These are phyloP conservation scores for Epichloe brachyelytri DNA, from an alignment of 2,329 filamentous ascomycete genomes.

Conservation along the genomic window DNA sequence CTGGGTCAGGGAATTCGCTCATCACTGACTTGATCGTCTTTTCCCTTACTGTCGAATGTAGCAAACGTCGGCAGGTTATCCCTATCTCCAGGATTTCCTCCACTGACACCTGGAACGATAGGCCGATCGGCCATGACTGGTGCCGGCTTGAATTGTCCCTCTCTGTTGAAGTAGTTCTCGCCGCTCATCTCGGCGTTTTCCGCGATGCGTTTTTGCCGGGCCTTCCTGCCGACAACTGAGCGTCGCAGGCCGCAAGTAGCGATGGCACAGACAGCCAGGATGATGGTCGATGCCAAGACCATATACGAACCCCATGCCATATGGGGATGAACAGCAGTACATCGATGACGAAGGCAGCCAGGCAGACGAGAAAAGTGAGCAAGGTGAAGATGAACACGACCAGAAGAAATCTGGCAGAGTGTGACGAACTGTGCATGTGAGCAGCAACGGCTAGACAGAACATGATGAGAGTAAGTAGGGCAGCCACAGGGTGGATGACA, in stretches of 20 bases:
- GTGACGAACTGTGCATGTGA: slow-evolving; percentile 77
- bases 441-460: slow-evolving; percentile 66
- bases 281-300: slow-evolving; percentile 75
- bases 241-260: slow-evolving; percentile 92
- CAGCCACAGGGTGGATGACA: slow-evolving; percentile 85
- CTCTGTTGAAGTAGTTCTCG: slow-evolving; percentile 73
- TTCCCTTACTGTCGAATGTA: slow-evolving; percentile 54
- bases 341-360: slow-evolving; percentile 85
- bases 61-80: slow-evolving; percentile 44
- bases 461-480: slow-evolving; percentile 73
- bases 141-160: slow-evolving; percentile 40
- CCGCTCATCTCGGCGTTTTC: slow-evolving; percentile 97
- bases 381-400: slow-evolving; percentile 76
- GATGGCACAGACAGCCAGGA: slow-evolving; percentile 69
- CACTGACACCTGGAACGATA: slow-evolving; percentile 44
- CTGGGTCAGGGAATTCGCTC: slow-evolving; percentile 60
- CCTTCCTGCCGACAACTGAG: slow-evolving; percentile 80
- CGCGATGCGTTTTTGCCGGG: slow-evolving; percentile 80
- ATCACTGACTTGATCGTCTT: slow-evolving; percentile 49
- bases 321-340: slow-evolving; percentile 87
- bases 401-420: slow-evolving; percentile 81
- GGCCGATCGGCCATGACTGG: slow-evolving; percentile 36
- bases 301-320: slow-evolving; percentile 90
- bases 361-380: slow-evolving; percentile 67
- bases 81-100: slow-evolving; percentile 34